These are phyloP conservation scores for Mortierella sp. DNA, from an alignment of 371 early-diverging fungal genomes.

Conservation along the genomic window DNA sequence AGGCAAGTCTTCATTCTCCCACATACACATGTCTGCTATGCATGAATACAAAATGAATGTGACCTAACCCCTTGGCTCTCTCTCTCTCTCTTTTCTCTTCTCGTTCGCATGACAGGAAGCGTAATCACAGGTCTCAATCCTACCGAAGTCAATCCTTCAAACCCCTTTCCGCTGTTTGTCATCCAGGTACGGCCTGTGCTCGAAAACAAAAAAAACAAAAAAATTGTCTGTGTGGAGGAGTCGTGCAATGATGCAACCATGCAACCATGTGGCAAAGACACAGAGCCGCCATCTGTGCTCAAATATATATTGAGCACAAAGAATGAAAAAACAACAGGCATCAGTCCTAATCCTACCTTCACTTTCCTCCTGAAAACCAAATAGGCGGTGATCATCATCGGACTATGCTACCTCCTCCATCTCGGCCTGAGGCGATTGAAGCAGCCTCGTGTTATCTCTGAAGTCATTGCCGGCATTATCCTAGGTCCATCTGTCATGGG, in stretches of 20 bases:
- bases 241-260: background rate
- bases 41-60: background rate
- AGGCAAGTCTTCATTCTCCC: background rate
- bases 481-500: constrained; percentile 86
- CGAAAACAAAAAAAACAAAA: too few relatives aligned
- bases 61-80: background rate
- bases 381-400: constrained; percentile 77
- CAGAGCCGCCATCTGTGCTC: background rate
- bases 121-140: constrained; percentile 80
- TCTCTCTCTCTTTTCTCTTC: background rate
- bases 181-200: constrained; percentile 66
- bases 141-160: constrained; percentile 58
- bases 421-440: constrained; percentile 66
- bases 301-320: too few relatives aligned
- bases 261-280: background rate
- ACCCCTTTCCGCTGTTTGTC: constrained; percentile 78
- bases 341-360: too few relatives aligned
- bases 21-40: background rate
- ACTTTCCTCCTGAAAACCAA: too few relatives aligned
- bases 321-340: too few relatives aligned
- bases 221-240: background rate
- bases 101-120: constrained; percentile 59
- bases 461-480: constrained; percentile 83
- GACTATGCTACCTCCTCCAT: constrained; percentile 73
- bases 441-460: constrained; percentile 86